phyloP scores from a whole-genome alignment of 352 stramenopile species.

The Globisporangium parvum region DNA sequence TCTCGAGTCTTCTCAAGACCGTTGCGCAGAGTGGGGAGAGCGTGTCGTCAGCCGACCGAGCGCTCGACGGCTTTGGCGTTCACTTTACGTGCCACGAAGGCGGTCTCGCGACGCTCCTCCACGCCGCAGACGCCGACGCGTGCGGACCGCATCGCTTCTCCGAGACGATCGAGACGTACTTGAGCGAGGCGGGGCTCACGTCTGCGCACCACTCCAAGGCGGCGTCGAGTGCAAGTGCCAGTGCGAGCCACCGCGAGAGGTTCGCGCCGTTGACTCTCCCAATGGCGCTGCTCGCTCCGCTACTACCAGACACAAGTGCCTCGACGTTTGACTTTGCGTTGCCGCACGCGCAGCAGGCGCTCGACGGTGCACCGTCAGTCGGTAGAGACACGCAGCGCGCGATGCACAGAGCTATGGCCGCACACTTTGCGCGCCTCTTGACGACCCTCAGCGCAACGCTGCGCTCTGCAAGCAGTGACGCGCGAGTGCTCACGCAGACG shows the following conservation, averaged over 20 bases:
- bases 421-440: constrained; percentile 34
- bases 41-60: constrained; percentile 14
- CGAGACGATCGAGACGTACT: constrained; percentile 7
- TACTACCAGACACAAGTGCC: neutral
- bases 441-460: constrained; percentile 32
- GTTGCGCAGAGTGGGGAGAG: constrained; percentile 25
- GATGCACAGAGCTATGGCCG: constrained; percentile 23
- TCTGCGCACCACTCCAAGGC: constrained; percentile 1
- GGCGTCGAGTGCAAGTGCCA: constrained; percentile 4
- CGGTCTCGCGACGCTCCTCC: constrained; percentile 11
- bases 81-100: constrained; percentile 41
- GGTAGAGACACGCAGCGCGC: constrained; percentile 18
- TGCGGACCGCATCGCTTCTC: constrained; percentile 13
- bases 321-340: neutral
- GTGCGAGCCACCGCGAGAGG: constrained; percentile 20
- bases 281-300: constrained; percentile 2
- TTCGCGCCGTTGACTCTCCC: constrained; percentile 16
- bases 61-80: constrained; percentile 49
- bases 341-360: neutral
- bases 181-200: constrained; percentile 8
- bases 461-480: constrained; percentile 18
- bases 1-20: constrained; percentile 31
- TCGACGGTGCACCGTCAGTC: constrained; percentile 23
- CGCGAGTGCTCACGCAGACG: constrained; percentile 23
- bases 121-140: neutral